Evolutionary conservation across 495 filamentous ascomycete species (phyloP).

Genomic region (Talaromyces liani): DNA sequence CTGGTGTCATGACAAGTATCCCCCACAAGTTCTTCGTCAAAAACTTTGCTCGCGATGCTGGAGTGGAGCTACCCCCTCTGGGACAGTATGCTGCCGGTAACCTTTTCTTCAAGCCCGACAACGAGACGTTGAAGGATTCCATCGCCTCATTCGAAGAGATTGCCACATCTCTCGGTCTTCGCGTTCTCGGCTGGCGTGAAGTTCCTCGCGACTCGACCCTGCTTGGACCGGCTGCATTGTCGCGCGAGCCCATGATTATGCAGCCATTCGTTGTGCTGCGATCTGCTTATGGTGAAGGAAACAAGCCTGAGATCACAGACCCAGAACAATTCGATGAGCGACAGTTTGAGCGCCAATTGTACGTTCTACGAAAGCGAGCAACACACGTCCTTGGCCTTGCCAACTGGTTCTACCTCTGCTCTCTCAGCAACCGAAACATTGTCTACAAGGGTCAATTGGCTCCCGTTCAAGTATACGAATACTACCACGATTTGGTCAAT

Average conservation of each 20-base stretch:
- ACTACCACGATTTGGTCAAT: constrained; percentile 95
- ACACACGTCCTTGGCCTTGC: constrained; percentile 91
- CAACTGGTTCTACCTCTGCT: constrained; percentile 99
- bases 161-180: constrained; percentile 76
- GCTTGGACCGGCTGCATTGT: constrained; percentile 86
- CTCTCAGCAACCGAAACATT: constrained; percentile 96
- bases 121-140: constrained; percentile 79
- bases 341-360: constrained; percentile 88
- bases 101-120: constrained; percentile 96
- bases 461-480: constrained; percentile 96
- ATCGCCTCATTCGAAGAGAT: constrained; percentile 86
- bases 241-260: constrained; percentile 87
- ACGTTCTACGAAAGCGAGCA: constrained; percentile 87
- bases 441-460: constrained; percentile 98
- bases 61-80: constrained; percentile 73
- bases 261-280: constrained; percentile 92
- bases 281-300: constrained; percentile 80
- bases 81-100: constrained; percentile 98
- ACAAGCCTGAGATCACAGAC: constrained; percentile 72
- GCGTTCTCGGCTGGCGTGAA: constrained; percentile 94
- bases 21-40: constrained; percentile 99
- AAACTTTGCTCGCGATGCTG: constrained; percentile 88
- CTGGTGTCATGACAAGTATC: constrained; percentile 98
- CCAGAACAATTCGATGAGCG: constrained; percentile 73
- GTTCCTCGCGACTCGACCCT: constrained; percentile 89